phyloP scores from a whole-genome alignment of 208 protist genomes.

The Leishmania amazonensis region DNA sequence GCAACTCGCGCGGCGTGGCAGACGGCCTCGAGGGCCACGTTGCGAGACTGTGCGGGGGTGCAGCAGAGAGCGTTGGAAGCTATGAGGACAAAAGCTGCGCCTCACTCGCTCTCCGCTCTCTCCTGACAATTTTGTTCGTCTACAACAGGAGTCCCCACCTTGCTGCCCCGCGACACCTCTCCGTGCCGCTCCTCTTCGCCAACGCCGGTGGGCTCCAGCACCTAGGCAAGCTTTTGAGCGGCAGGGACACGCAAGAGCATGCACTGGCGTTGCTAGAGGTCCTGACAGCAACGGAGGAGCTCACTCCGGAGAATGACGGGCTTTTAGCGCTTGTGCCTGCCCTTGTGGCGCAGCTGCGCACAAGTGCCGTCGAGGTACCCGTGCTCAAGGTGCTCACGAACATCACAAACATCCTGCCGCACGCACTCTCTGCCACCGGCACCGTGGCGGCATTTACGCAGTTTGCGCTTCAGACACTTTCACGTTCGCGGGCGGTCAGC shows the following conservation, averaged over 20 bases:
- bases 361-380: neutral
- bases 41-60: neutral
- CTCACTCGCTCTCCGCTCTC: conserved; percentile 23
- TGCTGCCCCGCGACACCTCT: conserved; percentile 5
- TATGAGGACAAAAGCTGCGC: neutral
- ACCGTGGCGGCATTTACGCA: neutral
- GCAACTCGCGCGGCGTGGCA: neutral
- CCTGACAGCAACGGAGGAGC: conserved; percentile 34
- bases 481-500: neutral
- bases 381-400: conserved; percentile 75
- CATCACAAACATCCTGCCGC: conserved; percentile 50
- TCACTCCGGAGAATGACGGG: neutral
- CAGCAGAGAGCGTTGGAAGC: too few relatives aligned
- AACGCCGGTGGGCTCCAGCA: conserved; percentile 36
- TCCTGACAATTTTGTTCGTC: conserved; percentile 44
- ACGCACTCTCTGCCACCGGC: conserved; percentile 1
- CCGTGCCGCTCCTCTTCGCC: conserved; percentile 39
- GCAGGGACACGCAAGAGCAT: neutral
- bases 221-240: conserved; percentile 14
- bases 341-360: conserved; percentile 10
- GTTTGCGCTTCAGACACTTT: conserved; percentile 2
- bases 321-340: conserved; percentile 19
- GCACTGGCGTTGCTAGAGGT: conserved; percentile 47
- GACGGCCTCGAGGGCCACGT: conserved; percentile 1
- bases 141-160: conserved; percentile 21